A percentile compares a stretch with the other conserved stretches of the same genome.
Evolutionary conservation across 2,329 filamentous ascomycete genomes (phyloP).

Genomic region (Fusarium solani-melongenae): DNA sequence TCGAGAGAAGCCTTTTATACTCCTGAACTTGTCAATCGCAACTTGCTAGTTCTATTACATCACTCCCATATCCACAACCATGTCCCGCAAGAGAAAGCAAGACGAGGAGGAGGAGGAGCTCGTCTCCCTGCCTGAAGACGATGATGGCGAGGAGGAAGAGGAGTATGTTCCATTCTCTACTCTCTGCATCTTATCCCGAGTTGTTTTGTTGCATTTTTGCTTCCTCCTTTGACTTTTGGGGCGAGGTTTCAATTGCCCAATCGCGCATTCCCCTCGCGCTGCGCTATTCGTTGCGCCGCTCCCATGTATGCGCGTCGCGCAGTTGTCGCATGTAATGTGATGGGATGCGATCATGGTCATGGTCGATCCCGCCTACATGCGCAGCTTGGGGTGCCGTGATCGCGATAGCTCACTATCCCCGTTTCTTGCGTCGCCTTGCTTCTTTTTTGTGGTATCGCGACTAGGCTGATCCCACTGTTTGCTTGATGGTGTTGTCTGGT

Average conservation of each 20-base stretch:
- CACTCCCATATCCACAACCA: constrained; percentile 40
- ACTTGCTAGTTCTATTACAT: constrained; percentile 12
- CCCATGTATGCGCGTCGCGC: constrained; percentile 30
- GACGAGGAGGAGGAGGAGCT: constrained; percentile 65
- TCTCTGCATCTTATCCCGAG: constrained; percentile 2
- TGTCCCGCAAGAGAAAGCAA: constrained; percentile 67
- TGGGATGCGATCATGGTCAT: constrained; percentile 19
- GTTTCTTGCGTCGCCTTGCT: background rate
- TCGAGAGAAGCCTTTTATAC: constrained; percentile 17
- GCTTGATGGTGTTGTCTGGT: background rate
- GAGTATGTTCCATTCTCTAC: constrained; percentile 56
- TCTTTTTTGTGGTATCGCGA: background rate
- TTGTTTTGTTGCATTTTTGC: constrained; percentile 10
- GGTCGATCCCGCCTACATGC: background rate
- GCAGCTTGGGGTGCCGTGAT: background rate
- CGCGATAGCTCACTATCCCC: background rate
- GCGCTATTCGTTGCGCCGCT: constrained; percentile 27
- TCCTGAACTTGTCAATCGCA: constrained; percentile 21
- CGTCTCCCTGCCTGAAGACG: constrained; percentile 64
- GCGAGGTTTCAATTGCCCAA: constrained; percentile 11
- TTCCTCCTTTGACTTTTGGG: background rate
- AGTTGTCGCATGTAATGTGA: constrained; percentile 35
- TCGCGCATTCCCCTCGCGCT: constrained; percentile 18
- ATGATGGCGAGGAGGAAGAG: constrained; percentile 64
- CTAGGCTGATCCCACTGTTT: background rate